These are phyloP conservation scores for Plasmodiophora brassicae DNA, from an alignment of 208 protist species.

Conservation along the genomic window DNA sequence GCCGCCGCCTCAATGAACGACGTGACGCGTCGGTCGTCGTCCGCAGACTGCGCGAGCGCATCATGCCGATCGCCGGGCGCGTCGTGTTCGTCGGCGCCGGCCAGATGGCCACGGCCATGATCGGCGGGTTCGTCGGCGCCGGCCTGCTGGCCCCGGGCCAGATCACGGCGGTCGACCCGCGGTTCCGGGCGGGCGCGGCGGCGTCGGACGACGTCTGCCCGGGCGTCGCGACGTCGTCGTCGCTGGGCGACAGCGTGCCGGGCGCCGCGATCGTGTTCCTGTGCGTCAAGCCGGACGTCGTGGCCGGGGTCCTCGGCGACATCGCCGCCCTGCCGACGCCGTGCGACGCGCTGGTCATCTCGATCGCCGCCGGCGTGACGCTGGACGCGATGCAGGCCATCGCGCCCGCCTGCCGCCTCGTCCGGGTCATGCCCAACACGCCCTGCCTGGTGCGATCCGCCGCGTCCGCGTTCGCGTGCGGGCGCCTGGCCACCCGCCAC, in stretches of 20 bases:
- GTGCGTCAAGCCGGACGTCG: constrained; percentile 80
- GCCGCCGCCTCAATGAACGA: no score
- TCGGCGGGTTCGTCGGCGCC: constrained; percentile 48
- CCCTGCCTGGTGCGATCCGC: constrained; percentile 70
- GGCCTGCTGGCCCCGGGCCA: constrained; percentile 36
- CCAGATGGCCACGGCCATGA: constrained; percentile 81
- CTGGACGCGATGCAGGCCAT: constrained; percentile 64
- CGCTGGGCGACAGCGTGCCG: constrained; percentile 62
- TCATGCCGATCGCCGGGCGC: background rate
- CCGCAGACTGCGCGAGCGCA: no score
- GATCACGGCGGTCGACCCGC: constrained; percentile 60
- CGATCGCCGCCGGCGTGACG: constrained; percentile 78
- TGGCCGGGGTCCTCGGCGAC: constrained; percentile 63
- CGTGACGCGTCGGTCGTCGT: no score
- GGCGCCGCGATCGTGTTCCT: constrained; percentile 74
- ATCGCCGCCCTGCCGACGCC: constrained; percentile 55
- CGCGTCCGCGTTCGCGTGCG: constrained; percentile 63
- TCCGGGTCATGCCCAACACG: constrained; percentile 92
- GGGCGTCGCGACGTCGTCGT: constrained; percentile 54
- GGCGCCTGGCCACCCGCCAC: constrained; percentile 51
- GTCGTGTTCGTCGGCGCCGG: constrained; percentile 82
- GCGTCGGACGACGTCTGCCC: constrained; percentile 51
- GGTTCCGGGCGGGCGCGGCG: constrained; percentile 57
- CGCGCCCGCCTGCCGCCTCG: constrained; percentile 61
- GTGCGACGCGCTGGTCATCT: constrained; percentile 72